phyloP scores from a whole-genome alignment of 2,329 filamentous ascomycete species.

The Sordariomycetes sp. region DNA sequence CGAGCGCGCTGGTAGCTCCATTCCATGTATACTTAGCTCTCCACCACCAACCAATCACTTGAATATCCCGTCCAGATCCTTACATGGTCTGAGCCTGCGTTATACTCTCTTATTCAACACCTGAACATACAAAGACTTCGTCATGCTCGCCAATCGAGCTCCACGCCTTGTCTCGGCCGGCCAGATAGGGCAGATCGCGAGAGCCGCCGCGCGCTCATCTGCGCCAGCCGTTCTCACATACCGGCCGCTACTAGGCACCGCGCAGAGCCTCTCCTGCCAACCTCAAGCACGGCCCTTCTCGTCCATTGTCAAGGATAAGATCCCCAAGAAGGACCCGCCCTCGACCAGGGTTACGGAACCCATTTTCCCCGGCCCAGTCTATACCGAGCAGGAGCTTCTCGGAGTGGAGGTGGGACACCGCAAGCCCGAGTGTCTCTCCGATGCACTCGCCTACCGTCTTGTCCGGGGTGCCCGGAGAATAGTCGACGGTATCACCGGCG shows the following conservation, averaged over 20 bases:
- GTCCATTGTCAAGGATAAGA: constrained; percentile 26
- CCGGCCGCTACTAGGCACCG: not conserved
- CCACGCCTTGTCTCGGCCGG: constrained; percentile 4
- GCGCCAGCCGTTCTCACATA: not conserved
- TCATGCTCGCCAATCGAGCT: constrained; percentile 6
- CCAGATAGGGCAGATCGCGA: not conserved
- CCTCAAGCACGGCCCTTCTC: constrained; percentile 35
- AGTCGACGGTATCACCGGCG: constrained; percentile 71
- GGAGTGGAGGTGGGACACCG: constrained; percentile 67
- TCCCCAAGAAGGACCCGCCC: constrained; percentile 48
- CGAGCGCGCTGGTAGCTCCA: too few species aligned
- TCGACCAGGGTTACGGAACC: constrained; percentile 52
- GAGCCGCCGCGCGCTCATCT: not conserved
- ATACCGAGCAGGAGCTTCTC: constrained; percentile 70
- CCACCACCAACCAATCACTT: not conserved
- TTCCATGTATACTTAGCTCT: too few species aligned
- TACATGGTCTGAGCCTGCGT: not conserved
- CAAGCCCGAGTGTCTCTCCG: constrained; percentile 58
- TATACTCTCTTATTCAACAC: not conserved
- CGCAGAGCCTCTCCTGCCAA: constrained; percentile 8
- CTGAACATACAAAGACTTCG: not conserved
- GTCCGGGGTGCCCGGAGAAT: constrained; percentile 68
- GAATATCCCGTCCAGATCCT: not conserved
- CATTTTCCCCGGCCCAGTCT: constrained; percentile 63
- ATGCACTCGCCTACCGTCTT: constrained; percentile 67